These are phyloP conservation scores for Lipomyces anomalus DNA, from an alignment of 805 yeast species.

Conservation along the genomic window DNA sequence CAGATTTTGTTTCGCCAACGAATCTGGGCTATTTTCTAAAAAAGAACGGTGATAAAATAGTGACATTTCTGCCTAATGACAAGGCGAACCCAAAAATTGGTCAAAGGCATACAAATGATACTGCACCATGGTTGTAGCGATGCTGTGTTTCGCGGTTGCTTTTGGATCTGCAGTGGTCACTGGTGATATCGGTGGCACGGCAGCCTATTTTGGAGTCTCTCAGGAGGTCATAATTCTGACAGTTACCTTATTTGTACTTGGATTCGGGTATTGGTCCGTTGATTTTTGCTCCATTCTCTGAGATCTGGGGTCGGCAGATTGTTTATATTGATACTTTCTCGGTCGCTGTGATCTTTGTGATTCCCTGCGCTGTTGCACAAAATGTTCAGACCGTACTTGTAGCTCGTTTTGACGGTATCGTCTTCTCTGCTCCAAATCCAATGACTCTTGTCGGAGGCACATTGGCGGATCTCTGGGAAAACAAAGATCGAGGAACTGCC, in stretches of 20 bases:
- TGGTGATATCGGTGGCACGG: constrained; percentile 50
- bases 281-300: constrained; percentile 56
- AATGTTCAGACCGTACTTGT: constrained; percentile 60
- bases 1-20: constrained; percentile 22
- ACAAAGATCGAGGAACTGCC: constrained; percentile 58
- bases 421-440: constrained; percentile 73
- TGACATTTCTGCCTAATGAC: constrained; percentile 27
- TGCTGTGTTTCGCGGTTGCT: constrained; percentile 56
- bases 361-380: constrained; percentile 51
- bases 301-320: constrained; percentile 49
- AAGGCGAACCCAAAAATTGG: constrained; percentile 34
- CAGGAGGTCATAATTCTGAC: constrained; percentile 56
- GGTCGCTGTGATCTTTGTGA: constrained; percentile 44
- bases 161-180: constrained; percentile 67
- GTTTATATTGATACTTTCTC: constrained; percentile 48
- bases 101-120: constrained; percentile 50
- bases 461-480: constrained; percentile 62
- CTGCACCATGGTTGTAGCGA: constrained; percentile 49
- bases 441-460: constrained; percentile 74
- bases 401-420: constrained; percentile 64
- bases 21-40: constrained; percentile 18
- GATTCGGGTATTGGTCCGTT: constrained; percentile 59
- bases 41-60: constrained; percentile 23
- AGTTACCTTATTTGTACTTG: constrained; percentile 53
- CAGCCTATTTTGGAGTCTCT: constrained; percentile 44